A percentile compares a stretch with the other conserved stretches of the same genome.
These are phyloP conservation scores for Scedosporium dehoogii DNA, from an alignment of 2,329 filamentous ascomycete genomes.

Conservation along the genomic window DNA sequence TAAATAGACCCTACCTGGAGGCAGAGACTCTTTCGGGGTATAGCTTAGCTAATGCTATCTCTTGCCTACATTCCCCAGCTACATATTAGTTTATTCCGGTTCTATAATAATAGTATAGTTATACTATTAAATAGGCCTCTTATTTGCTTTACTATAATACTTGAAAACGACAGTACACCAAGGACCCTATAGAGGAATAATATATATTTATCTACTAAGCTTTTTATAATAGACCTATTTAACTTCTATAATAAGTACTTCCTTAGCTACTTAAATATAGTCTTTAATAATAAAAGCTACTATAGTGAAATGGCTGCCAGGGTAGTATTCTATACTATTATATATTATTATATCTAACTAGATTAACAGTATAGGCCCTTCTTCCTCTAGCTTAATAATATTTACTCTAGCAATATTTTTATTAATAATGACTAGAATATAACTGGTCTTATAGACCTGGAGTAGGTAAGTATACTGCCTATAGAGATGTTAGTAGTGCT, in stretches of 20 bases:
- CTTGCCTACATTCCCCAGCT: constrained; percentile 18
- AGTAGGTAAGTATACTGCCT: constrained; percentile 23
- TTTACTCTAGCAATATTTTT: constrained; percentile 24
- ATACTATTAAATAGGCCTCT: constrained; percentile 22
- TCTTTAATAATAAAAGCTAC: constrained; percentile 16
- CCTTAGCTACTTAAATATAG: constrained; percentile 15
- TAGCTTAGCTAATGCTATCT: constrained; percentile 19
- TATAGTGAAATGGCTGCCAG: constrained; percentile 18
- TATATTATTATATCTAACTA: constrained; percentile 17
- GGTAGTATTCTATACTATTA: constrained; percentile 13
- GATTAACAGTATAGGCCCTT: constrained; percentile 17
- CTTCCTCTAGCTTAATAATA: constrained; percentile 19
- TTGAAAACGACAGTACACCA: constrained; percentile 22
- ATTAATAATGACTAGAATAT: constrained; percentile 25
- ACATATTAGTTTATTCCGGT: constrained; percentile 17
- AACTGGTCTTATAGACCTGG: constrained; percentile 21
- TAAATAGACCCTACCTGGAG: constrained; percentile 11
- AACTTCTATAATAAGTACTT: constrained; percentile 17
- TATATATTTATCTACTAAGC: constrained; percentile 20
- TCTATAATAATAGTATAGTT: constrained; percentile 19
- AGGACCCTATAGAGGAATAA: constrained; percentile 18
- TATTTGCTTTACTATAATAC: constrained; percentile 15
- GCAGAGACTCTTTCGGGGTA: constrained; percentile 19
- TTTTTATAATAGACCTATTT: constrained; percentile 16
- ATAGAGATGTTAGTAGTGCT: constrained; percentile 12